Evolutionary conservation across 257 asterid species (phyloP), one percentile per base, ranked within the genome.

Genomic region (Solanum medicagineum): DNA sequence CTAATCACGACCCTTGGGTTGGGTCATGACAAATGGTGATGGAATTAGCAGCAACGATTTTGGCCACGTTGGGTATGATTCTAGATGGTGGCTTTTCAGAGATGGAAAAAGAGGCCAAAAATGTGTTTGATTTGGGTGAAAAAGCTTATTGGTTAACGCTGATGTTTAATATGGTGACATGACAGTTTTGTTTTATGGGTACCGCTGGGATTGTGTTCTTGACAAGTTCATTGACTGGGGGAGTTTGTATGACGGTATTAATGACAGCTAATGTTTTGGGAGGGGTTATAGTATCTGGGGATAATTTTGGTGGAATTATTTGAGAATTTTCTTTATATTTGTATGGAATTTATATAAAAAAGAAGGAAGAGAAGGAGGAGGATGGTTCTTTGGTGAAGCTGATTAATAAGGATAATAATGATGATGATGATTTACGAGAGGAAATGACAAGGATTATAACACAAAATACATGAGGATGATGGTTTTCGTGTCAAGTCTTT

Each of bases 171-270:
- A 3, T 90, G 29, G 62, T 92, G 12, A 74, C 90, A 42, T 95
- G 98, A 97, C 96, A 94, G 88, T 32, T 94, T 5, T 87, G 92
- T 80, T 95, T 95, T 87, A 44, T 94, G 93, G 97, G 98, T 16
- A 95, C 98, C 0, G 96, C 98, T 2, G 98, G 96, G 6, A 90
- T 95, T 93, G 93, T 95, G 73, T 95, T 95, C 84, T n/a, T 95
- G 86, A 94, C 98, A 62, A 88, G 96, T 84, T 93, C 97, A 60
- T 55, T 95, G 83, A 95, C 95, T 0, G 91, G 98, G 1, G 97
- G 97, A 88, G 87, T 93, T 1, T 94, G 98, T 92, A 90, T 89
- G 97, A 94, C 98, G 75, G 97, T 97, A 79, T 70, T 94, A 55
- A 32, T 91, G 91, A 92, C 88, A 1, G 74, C 85, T 36, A 95